Conservation (phyloP, 805 yeast genomes). For the Vanderwaltozyma tropicalis region DNA sequence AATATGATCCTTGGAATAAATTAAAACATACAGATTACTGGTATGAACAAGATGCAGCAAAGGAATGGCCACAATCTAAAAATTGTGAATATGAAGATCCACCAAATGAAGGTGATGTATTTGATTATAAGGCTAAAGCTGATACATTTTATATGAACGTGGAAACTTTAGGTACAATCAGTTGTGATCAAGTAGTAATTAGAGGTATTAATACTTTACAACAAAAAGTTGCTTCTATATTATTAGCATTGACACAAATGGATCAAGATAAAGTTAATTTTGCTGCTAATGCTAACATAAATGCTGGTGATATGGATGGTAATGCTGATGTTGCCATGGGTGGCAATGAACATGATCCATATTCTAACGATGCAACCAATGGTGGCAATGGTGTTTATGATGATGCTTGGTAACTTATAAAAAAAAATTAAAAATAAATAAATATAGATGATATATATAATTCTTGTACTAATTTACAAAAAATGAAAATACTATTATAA, state of each 20-base stretch:
- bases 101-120: slow-evolving; percentile 75
- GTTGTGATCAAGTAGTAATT: slow-evolving; percentile 80
- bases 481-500: neutral
- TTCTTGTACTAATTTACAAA: too few relatives aligned
- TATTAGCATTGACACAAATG: slow-evolving; percentile 49
- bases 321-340: slow-evolving; percentile 26
- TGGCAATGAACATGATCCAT: slow-evolving; percentile 24
- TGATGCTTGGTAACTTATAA: slow-evolving; percentile 23
- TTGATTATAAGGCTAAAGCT: slow-evolving; percentile 79
- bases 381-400: slow-evolving; percentile 27
- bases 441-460: neutral
- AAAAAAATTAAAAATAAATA: neutral
- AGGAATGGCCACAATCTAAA: slow-evolving; percentile 86
- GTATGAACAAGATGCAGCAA: slow-evolving; percentile 82
- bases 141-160: slow-evolving; percentile 75
- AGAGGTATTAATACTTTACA: slow-evolving; percentile 80
- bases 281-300: slow-evolving; percentile 20
- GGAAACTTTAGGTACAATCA: slow-evolving; percentile 83
- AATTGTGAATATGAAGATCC: slow-evolving; percentile 96
- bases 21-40: slow-evolving; percentile 91
- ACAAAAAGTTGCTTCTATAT: slow-evolving; percentile 84
- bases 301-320: slow-evolving; percentile 1
- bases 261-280: slow-evolving; percentile 31
- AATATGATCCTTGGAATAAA: slow-evolving; percentile 98
- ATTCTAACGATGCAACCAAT: slow-evolving; percentile 18